Percentiles rank a stretch among this genome's conserved stretches.
phyloP scores from a whole-genome alignment of 768 basidiomycete species.

The Pisolithus orientalis region DNA sequence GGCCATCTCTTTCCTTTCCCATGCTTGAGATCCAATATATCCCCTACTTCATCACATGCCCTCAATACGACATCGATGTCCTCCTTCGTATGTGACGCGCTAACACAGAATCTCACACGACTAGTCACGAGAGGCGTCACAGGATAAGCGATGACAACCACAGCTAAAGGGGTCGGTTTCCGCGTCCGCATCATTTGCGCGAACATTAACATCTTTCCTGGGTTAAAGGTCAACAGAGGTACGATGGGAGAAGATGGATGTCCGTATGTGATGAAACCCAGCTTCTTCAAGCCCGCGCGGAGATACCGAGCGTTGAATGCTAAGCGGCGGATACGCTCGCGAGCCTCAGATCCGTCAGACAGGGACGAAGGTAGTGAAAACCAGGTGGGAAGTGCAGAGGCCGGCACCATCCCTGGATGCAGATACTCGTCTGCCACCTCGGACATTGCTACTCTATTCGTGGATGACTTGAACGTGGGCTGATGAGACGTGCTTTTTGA shows the following conservation, averaged over 20 bases:
- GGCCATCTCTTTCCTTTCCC: conserved; percentile 67
- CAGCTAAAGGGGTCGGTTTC: conserved; percentile 71
- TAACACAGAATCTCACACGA: conserved; percentile 90
- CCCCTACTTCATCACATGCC: conserved; percentile 91
- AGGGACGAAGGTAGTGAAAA: conserved; percentile 65
- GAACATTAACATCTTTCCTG: conserved; percentile 91
- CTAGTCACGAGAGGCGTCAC: conserved; percentile 86
- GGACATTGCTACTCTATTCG: background rate
- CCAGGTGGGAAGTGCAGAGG: conserved; percentile 68
- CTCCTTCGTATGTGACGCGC: conserved; percentile 93
- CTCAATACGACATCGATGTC: conserved; percentile 83
- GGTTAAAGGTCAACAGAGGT: conserved; percentile 86
- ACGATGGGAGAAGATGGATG: conserved; percentile 89
- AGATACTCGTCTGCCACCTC: conserved; percentile 33
- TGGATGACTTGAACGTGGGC: conserved; percentile 23
- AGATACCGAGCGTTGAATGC: conserved; percentile 98
- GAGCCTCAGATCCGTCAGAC: conserved; percentile 80
- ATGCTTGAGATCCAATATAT: conserved; percentile 86
- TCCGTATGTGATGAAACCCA: conserved; percentile 97
- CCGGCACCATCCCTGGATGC: conserved; percentile 68
- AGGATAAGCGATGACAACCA: conserved; percentile 87
- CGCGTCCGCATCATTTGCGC: conserved; percentile 72
- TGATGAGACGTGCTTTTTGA: conserved; percentile 15
- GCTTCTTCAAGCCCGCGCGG: conserved; percentile 73
- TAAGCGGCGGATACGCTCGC: conserved; percentile 73